A percentile compares a stretch with the other conserved stretches of the same genome.
phyloP scores from a whole-genome alignment of 257 asterid genomes.

The Misopates orontium region DNA sequence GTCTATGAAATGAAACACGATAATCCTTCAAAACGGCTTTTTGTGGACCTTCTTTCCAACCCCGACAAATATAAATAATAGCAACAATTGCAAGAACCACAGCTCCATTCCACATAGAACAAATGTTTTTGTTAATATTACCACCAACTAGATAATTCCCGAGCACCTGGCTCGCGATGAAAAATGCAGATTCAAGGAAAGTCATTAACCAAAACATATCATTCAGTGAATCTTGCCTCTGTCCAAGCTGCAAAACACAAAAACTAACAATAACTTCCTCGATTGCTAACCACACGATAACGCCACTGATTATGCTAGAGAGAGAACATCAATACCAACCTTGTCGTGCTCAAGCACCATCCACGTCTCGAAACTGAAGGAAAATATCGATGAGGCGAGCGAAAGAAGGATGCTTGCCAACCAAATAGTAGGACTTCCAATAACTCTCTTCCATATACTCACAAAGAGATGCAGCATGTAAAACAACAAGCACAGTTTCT shows the following conservation, averaged over 20 bases:
- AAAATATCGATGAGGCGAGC: constrained; percentile 73
- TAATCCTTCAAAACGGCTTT: constrained; percentile 54
- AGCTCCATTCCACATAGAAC: constrained; percentile 48
- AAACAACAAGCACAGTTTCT: constrained; percentile 67
- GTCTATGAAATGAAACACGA: constrained; percentile 41
- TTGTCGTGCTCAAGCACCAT: constrained; percentile 83
- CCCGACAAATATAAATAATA: constrained; percentile 44
- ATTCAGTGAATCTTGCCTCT: constrained; percentile 78
- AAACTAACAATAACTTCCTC: background rate
- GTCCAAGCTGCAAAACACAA: constrained; percentile 63
- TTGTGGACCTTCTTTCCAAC: constrained; percentile 62
- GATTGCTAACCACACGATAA: background rate
- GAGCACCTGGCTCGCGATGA: constrained; percentile 65
- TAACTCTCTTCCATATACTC: constrained; percentile 53
- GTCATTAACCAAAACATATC: constrained; percentile 98
- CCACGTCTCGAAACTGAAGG: constrained; percentile 82
- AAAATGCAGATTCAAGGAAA: constrained; percentile 64
- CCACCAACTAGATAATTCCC: constrained; percentile 70
- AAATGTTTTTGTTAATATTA: constrained; percentile 38
- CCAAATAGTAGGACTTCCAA: constrained; percentile 55
- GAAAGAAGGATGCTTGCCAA: constrained; percentile 65
- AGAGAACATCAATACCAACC: constrained; percentile 43
- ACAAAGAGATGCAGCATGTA: constrained; percentile 64
- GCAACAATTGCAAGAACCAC: constrained; percentile 52
- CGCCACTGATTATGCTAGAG: constrained; percentile 8